Percentiles rank a stretch among this genome's conserved stretches.
phyloP scores from a whole-genome alignment of 345 rosid species.

The Gossypium raimondii region DNA sequence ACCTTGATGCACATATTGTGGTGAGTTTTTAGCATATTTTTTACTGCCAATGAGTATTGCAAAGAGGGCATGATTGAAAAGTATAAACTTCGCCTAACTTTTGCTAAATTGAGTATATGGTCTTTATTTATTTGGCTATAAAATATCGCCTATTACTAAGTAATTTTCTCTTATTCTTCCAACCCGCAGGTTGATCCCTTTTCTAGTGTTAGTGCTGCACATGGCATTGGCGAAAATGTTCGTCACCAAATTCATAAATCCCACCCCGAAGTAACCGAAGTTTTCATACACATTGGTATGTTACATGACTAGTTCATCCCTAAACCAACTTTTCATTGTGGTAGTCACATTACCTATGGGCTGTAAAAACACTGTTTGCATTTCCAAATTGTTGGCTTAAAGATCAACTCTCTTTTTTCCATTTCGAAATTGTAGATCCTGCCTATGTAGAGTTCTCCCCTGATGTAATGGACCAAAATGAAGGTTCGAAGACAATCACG shows the following conservation, averaged over 20 bases:
- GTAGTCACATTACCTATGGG: background rate
- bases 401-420: background rate
- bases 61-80: background rate
- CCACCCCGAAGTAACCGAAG: constrained; percentile 80
- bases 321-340: background rate
- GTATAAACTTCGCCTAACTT: background rate
- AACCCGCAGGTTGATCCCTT: constrained; percentile 76
- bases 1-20: constrained; percentile 93
- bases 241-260: constrained; percentile 57
- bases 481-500: constrained; percentile 18
- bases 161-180: constrained; percentile 5
- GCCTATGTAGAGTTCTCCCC: constrained; percentile 42
- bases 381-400: background rate
- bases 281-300: constrained; percentile 91
- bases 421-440: constrained; percentile 50
- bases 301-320: background rate
- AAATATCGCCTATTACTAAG: background rate
- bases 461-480: constrained; percentile 26
- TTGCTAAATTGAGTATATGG: background rate
- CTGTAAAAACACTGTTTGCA: background rate
- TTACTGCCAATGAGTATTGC: background rate
- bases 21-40: constrained; percentile 32
- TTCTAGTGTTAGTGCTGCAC: constrained; percentile 85
- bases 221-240: constrained; percentile 79
- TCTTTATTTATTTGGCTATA: background rate